Base-by-base conservation (phyloP, 345 rosid species). In the Moricandia moricandioides region DNA sequence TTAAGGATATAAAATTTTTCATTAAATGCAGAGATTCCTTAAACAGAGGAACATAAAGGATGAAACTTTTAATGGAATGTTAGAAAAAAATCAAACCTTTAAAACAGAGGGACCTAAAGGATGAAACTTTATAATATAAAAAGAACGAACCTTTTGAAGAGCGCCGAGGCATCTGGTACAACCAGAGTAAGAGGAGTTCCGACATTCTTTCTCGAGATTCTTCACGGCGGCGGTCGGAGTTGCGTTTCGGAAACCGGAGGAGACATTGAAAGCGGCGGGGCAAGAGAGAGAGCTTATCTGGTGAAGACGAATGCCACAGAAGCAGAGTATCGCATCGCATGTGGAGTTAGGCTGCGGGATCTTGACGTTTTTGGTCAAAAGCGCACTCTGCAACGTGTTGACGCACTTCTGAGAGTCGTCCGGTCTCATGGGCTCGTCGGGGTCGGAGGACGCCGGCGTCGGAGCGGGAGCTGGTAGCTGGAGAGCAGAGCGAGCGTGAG, bases 391-490 rank as follows among this genome's bases (percentile, higher is more conserved):
- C 70, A 96, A 68, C 5, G 97, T 89, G 84, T 92, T 85, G 60
- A 92, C 99, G 78, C 99, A 96, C 79, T 88, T 92, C 83, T 96
- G 98, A 0, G 97, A 91, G 84, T 96, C 99, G 66, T 91, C 92
- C 0, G 24, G 24, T 21, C 24, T 21, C 24, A 21, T 21, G 24
- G 24, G 24, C 1, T 81, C 78, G 71, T 89, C 96, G 0, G 87
- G 83, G 2, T 79, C 24, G 24, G 24, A 21, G 24, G 24, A 21
- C 24, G 2, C 24, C 24, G 24, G 24, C 24, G 24, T 21, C 24
- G 24, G 24, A 21, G 24, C 24, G 24, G 24, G 24, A 21, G 24
- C 24, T 21, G 24, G 24, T 21, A 21, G 24, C 24, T 21, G 24
- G 24, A 21, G 24, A 21, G 24, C 24, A 21, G 24, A 21, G 24